Conservation (phyloP, 768 basidiomycete species). For the Butyriboletus loyo region DNA sequence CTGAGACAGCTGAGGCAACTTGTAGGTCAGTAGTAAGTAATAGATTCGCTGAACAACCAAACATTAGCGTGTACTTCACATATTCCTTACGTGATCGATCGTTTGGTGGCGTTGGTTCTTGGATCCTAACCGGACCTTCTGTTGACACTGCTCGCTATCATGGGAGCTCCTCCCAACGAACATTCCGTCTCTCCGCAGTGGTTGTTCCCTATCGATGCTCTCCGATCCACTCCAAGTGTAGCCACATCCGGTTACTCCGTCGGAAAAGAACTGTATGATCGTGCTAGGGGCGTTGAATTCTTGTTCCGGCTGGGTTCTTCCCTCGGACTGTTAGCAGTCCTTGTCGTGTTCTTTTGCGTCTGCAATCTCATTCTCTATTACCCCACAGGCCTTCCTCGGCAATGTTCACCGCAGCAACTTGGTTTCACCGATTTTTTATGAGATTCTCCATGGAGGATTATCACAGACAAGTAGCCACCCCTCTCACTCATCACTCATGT, state of each 20-base stretch:
- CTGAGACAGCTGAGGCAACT: neutral
- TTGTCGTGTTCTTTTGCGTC: conserved; percentile 5
- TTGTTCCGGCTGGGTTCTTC: conserved; percentile 79
- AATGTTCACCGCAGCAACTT: conserved; percentile 82
- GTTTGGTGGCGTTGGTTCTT: conserved; percentile 20
- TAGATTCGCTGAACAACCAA: conserved; percentile 1
- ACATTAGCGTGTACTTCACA: neutral
- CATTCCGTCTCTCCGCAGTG: conserved; percentile 51
- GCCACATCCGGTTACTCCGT: conserved; percentile 45
- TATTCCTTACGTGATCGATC: conserved; percentile 29
- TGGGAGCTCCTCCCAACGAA: conserved; percentile 24
- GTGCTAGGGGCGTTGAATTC: conserved; percentile 81
- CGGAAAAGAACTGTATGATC: conserved; percentile 71
- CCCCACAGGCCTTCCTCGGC: conserved; percentile 68
- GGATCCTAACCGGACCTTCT: neutral
- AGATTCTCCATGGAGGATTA: conserved; percentile 80
- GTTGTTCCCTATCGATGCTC: conserved; percentile 62
- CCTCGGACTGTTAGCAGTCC: conserved; percentile 61
- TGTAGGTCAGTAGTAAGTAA: conserved; percentile 15
- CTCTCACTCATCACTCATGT: conserved; percentile 2
- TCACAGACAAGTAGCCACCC: conserved; percentile 58
- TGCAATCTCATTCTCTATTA: conserved; percentile 14
- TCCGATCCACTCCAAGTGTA: conserved; percentile 57
- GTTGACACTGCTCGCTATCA: conserved; percentile 8
- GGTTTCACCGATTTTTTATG: conserved; percentile 93